phyloP scores from a whole-genome alignment of 192 early-diverging fungal species.

The Backusella sp. region DNA sequence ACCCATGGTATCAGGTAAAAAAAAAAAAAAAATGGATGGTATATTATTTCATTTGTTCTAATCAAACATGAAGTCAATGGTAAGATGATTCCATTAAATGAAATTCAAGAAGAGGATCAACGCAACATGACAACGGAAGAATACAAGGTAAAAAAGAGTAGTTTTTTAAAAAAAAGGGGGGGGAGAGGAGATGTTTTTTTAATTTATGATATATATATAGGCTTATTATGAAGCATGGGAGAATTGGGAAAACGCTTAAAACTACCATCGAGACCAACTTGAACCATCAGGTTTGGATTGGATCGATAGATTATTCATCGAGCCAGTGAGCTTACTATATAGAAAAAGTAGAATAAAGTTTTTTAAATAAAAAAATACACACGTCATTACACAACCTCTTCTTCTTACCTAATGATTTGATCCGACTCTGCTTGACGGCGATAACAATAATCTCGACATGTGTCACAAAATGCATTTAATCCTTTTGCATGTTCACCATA shows the following conservation, averaged over 20 bases:
- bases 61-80: slow-evolving; percentile 33
- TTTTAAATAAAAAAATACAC: not conserved
- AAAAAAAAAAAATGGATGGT: not conserved
- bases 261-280: not conserved
- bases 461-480: slow-evolving; percentile 56
- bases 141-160: slow-evolving; percentile 38
- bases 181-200: too few species aligned
- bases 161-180: not conserved
- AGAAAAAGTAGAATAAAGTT: not conserved
- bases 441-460: slow-evolving; percentile 70
- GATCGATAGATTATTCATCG: not conserved
- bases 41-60: too few species aligned
- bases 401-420: slow-evolving; percentile 43
- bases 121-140: slow-evolving; percentile 55
- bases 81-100: slow-evolving; percentile 44
- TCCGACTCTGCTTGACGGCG: slow-evolving; percentile 65
- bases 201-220: slow-evolving; percentile 9
- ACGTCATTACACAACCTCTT: not conserved
- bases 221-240: slow-evolving; percentile 41
- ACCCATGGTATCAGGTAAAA: slow-evolving; percentile 30
- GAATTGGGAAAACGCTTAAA: slow-evolving; percentile 22
- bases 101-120: slow-evolving; percentile 55
- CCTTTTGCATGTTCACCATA: slow-evolving; percentile 68
- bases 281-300: not conserved
- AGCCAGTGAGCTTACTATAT: not conserved